Percentiles rank a stretch among this genome's conserved stretches.
These are phyloP conservation scores for Microcyclospora tardicrescens DNA, from an alignment of 2,329 filamentous ascomycete species.

Conservation along the genomic window DNA sequence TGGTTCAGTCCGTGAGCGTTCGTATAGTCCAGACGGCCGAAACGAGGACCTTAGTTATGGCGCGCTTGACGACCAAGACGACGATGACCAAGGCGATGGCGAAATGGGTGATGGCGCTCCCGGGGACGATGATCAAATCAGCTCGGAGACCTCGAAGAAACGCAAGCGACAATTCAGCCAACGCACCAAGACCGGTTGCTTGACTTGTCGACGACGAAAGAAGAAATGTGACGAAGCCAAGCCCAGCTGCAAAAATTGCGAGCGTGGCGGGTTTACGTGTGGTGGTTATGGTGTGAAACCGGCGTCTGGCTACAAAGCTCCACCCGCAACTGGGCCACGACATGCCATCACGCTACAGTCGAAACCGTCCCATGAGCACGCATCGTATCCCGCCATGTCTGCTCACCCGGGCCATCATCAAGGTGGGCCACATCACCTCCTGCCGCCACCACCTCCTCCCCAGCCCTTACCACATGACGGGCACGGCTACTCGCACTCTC, in stretches of 20 bases:
- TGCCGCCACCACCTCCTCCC: background rate
- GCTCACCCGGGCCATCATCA: too few relatives aligned
- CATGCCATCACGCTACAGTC: conserved; percentile 8
- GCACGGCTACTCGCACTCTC: background rate
- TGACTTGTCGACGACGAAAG: conserved; percentile 83
- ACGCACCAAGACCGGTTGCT: conserved; percentile 86
- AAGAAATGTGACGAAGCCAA: conserved; percentile 97
- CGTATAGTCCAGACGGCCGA: too few relatives aligned
- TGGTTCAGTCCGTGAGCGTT: too few relatives aligned
- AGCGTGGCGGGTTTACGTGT: conserved; percentile 79
- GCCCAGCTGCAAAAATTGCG: conserved; percentile 85
- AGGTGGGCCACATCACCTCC: background rate
- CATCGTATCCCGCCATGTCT: too few relatives aligned
- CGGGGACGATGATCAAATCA: too few relatives aligned
- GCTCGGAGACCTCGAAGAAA: conserved; percentile 37
- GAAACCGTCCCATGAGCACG: conserved; percentile 7
- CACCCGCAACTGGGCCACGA: conserved; percentile 3
- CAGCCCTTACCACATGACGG: background rate
- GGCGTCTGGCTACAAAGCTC: conserved; percentile 6
- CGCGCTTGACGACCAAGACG: too few relatives aligned
- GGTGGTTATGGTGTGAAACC: conserved; percentile 59
- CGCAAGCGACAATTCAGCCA: conserved; percentile 80
- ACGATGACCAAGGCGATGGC: too few relatives aligned
- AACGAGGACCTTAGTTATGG: too few relatives aligned
- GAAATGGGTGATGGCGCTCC: too few relatives aligned